A percentile compares a stretch with the other conserved stretches of the same genome.
Evolutionary conservation across 176 grass and related monocot species (phyloP).

Genomic region (Phyllostachys edulis): DNA sequence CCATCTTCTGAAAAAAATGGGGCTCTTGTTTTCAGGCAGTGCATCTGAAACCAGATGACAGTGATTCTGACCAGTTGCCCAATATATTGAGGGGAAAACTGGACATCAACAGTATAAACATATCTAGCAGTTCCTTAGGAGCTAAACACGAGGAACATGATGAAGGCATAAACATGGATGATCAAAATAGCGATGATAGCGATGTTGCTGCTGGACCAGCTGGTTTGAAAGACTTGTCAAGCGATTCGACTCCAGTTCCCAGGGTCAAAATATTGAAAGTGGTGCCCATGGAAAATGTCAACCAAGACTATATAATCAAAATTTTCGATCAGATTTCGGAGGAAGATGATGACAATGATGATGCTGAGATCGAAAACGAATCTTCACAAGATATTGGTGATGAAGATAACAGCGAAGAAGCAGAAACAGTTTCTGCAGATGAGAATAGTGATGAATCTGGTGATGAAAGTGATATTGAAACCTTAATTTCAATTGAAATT

Average conservation of each 20-base stretch:
- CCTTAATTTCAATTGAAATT: constrained; percentile 50
- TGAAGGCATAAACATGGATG: constrained; percentile 53
- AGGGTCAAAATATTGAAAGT: constrained; percentile 83
- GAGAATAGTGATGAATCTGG: constrained; percentile 43
- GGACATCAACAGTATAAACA: constrained; percentile 52
- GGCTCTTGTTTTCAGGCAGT: constrained; percentile 61
- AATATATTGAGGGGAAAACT: constrained; percentile 46
- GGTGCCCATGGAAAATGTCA: constrained; percentile 62
- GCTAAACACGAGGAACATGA: constrained; percentile 37
- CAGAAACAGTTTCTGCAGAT: constrained; percentile 54
- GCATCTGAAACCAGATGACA: constrained; percentile 69
- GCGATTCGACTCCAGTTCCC: constrained; percentile 51
- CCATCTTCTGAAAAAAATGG: constrained; percentile 15
- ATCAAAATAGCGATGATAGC: constrained; percentile 54
- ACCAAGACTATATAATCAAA: constrained; percentile 81
- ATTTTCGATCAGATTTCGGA: constrained; percentile 88
- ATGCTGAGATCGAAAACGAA: constrained; percentile 54
- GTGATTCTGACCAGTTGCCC: constrained; percentile 41
- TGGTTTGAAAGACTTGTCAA: constrained; percentile 58
- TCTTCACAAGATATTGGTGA: constrained; percentile 52
- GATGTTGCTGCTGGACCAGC: constrained; percentile 52
- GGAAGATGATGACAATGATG: constrained; percentile 58
- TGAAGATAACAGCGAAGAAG: constrained; percentile 65
- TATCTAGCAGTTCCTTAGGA: constrained; percentile 54
- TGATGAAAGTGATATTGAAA: constrained; percentile 54